A percentile compares a stretch with the other conserved stretches of the same genome.
Evolutionary conservation across 306 rosid species (phyloP).

Genomic region (Crotalaria pallida): DNA sequence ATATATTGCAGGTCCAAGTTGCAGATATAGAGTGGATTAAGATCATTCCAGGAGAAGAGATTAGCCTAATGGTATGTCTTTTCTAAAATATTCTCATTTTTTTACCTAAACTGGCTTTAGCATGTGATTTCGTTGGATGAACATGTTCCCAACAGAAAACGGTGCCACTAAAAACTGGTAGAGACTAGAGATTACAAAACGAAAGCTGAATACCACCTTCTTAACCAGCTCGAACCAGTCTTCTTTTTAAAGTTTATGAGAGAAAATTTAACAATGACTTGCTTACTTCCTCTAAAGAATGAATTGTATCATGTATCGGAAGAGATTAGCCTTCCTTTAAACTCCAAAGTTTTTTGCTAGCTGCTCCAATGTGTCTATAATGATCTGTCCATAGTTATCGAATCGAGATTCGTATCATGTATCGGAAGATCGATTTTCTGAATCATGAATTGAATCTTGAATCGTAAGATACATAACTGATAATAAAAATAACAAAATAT

Average conservation of each 20-base stretch:
- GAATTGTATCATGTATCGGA: too few species aligned
- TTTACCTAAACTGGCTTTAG: conserved; percentile 5
- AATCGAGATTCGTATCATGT: too few species aligned
- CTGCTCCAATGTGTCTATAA: too few species aligned
- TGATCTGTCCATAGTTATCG: too few species aligned
- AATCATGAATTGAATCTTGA: too few species aligned
- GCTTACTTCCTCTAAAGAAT: not conserved
- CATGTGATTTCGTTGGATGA: not conserved
- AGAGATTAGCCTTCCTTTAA: not conserved
- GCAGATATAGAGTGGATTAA: conserved; percentile 86
- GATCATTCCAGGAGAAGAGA: conserved; percentile 63
- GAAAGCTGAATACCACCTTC: not conserved
- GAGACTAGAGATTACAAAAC: not conserved
- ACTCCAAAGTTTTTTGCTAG: too few species aligned
- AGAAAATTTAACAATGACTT: not conserved
- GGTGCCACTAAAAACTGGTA: not conserved
- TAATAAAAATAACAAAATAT: too few species aligned
- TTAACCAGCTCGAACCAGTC: conserved; percentile 2
- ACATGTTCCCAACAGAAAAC: not conserved
- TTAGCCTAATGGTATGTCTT: conserved; percentile 69
- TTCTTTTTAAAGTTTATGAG: not conserved
- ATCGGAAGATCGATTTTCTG: too few species aligned
- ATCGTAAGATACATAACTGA: too few species aligned
- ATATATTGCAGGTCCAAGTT: conserved; percentile 73
- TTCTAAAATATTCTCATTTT: conserved; percentile 3